Conservation (phyloP, 345 rosid species). For the Psidium guajava region DNA sequence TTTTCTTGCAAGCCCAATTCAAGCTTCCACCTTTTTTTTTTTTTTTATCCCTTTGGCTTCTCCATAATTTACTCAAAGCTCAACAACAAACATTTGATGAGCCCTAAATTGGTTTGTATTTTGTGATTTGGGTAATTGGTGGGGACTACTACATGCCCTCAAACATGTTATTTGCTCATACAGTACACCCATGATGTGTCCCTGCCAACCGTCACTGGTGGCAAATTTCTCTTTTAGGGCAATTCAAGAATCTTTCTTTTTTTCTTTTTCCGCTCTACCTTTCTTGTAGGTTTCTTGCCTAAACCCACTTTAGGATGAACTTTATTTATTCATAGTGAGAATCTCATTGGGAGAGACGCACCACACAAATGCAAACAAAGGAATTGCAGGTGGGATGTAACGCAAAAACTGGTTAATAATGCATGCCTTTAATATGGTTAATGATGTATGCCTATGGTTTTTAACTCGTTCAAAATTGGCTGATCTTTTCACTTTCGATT, state of each 20-base stretch:
- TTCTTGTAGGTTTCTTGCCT: neutral
- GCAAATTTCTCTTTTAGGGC: neutral
- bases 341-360: neutral
- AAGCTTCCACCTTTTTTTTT: neutral
- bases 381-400: neutral
- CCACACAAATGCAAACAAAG: neutral
- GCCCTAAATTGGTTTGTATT: neutral
- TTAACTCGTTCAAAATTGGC: neutral
- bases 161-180: neutral
- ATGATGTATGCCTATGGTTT: neutral
- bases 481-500: neutral
- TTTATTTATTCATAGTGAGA: neutral
- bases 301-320: neutral
- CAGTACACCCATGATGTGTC: neutral
- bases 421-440: neutral
- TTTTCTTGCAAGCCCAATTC: slow-evolving; percentile 1
- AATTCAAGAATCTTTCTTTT: neutral
- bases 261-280: neutral
- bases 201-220: neutral
- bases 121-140: neutral
- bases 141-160: neutral
- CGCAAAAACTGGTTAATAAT: neutral
- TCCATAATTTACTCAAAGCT: neutral
- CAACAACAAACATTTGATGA: neutral
- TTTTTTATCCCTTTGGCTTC: neutral